Base-by-base conservation (phyloP, 768 basidiomycete species). In the Tricholoma hemisulphureum region DNA sequence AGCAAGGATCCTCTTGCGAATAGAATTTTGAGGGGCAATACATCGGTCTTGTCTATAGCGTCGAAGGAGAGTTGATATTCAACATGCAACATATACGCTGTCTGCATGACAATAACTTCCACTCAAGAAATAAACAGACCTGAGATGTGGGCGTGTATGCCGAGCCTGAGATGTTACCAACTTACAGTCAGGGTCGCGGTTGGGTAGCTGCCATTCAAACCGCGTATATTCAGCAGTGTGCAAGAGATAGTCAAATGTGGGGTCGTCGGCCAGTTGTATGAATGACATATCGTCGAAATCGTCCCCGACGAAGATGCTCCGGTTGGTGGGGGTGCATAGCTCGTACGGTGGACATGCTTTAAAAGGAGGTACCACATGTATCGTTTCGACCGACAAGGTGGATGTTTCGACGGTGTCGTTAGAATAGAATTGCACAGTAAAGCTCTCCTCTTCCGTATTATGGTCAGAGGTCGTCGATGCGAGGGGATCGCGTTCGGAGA, bases 181-280 rank as follows among this genome's bases (percentile, higher is more conserved):
- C 75, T 35, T 65, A 79, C 78, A 63, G 48, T 78, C 77, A 0
- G 77, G 72, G 58, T 77, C 75, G 6, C 63, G 50, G 1, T 57
- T 37, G 2, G 53, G 24, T 13, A 46, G 59, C 60, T 83, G 77
- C 88, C 89, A 90, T 0, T 77, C 77, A 52, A 84, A 73, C 2
- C 66, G 65, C 8, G 63, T 66, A 66, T 87, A 80, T 4, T 80
- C 73, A 13, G 63, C 53, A 2, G 70, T 63, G 60, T 87, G 80
- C 14, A 51, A 63, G 2, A 45, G 28, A 31, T 67, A 70, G 51
- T 82, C 61, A 60, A 90, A 91, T 0, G 48, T 63, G 2, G 78
- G 76, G 43, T 89, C 87, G 62, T 90, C 87, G 0, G 81, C 75
- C 53, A 82, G 83, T 2, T 87, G 87, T 6, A 88, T 68, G 65